These are phyloP conservation scores for Scytalidium lignicola DNA, from an alignment of 2,329 filamentous ascomycete genomes.

Conservation along the genomic window DNA sequence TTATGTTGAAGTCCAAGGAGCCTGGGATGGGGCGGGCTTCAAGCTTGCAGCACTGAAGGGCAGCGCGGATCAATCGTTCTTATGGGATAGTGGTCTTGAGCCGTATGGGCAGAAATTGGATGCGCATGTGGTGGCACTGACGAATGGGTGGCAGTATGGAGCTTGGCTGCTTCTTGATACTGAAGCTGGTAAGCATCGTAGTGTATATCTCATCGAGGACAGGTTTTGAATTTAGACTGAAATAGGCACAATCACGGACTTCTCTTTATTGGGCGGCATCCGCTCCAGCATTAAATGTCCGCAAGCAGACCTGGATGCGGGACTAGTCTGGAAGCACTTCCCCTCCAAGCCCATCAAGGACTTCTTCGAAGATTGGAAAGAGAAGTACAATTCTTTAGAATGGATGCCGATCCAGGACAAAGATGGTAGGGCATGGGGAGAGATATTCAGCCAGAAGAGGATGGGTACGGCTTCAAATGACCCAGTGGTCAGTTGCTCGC, in stretches of 20 bases:
- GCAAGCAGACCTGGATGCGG: not conserved
- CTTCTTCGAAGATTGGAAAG: constrained; percentile 2
- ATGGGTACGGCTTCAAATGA: not conserved
- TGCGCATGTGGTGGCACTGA: not conserved
- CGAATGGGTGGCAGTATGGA: constrained; percentile 1
- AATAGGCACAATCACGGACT: no score
- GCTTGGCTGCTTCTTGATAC: constrained; percentile 4
- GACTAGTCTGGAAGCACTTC: constrained; percentile 1
- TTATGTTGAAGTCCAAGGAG: not conserved
- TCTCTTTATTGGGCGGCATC: no score
- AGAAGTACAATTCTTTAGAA: constrained; percentile 2
- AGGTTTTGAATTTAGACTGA: no score
- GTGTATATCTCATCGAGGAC: no score
- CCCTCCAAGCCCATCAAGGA: not conserved
- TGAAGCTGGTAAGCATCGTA: constrained; percentile 1
- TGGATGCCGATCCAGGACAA: constrained; percentile 1
- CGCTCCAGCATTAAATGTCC: no score
- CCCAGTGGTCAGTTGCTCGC: constrained; percentile 1
- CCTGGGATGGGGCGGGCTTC: not conserved
- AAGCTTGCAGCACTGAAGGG: not conserved
- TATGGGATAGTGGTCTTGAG: not conserved
- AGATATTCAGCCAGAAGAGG: constrained; percentile 2
- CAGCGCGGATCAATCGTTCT: not conserved
- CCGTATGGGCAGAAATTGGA: not conserved
- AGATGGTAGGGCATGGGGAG: not conserved